These are phyloP conservation scores for Ostreobium quekettii DNA, from an alignment of 139 green algal genomes.

Conservation along the genomic window DNA sequence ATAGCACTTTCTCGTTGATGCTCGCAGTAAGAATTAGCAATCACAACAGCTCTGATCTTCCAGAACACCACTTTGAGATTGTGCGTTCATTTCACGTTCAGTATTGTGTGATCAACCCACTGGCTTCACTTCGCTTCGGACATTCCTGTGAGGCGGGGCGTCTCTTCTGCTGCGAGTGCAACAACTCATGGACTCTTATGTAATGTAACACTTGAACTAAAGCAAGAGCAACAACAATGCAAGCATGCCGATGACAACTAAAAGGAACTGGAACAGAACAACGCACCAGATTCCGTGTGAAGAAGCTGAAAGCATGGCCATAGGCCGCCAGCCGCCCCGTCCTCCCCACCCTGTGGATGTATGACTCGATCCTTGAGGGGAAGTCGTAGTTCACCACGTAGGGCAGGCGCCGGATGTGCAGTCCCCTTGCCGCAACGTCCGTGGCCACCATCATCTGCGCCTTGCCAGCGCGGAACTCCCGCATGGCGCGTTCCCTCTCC, in stretches of 20 bases:
- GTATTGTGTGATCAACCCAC: no score
- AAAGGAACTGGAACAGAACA: background rate
- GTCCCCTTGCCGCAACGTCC: slow-evolving; percentile 69
- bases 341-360: slow-evolving; percentile 87
- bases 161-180: background rate
- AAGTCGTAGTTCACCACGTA: slow-evolving; percentile 90
- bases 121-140: background rate
- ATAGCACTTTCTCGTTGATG: no score
- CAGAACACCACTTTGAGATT: no score
- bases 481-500: slow-evolving; percentile 61
- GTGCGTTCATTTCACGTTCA: no score
- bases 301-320: slow-evolving; percentile 82
- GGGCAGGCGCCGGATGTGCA: slow-evolving; percentile 69
- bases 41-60: no score
- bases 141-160: background rate
- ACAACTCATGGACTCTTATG: background rate
- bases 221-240: background rate
- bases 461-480: slow-evolving; percentile 38
- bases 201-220: background rate
- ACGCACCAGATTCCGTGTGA: slow-evolving; percentile 64
- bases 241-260: background rate
- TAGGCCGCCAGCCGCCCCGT: slow-evolving; percentile 75
- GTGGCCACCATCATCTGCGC: slow-evolving; percentile 70
- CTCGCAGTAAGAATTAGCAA: no score
- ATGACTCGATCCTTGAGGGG: slow-evolving; percentile 69